These are phyloP conservation scores for Pythium coloratum DNA, from an alignment of 352 stramenopile species.

Conservation along the genomic window DNA sequence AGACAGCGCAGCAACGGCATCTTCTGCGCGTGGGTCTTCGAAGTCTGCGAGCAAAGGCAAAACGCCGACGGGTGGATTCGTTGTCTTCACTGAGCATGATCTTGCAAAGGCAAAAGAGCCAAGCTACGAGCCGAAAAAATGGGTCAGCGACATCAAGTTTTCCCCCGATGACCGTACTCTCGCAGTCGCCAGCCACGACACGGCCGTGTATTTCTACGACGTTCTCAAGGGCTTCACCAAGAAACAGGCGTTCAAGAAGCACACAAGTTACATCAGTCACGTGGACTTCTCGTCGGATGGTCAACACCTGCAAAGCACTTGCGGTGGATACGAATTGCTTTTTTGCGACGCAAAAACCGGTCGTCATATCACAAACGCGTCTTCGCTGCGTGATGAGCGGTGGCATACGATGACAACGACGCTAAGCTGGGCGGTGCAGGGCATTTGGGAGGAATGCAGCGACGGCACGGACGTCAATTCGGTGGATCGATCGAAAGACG, in stretches of 20 bases:
- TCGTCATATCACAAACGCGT: constrained; percentile 72
- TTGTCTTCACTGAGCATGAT: constrained; percentile 56
- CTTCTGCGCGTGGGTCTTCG: constrained; percentile 3
- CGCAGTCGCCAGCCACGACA: constrained; percentile 71
- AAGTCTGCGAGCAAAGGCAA: constrained; percentile 20
- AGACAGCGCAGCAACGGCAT: constrained; percentile 27
- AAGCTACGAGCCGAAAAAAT: constrained; percentile 62
- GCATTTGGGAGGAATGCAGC: constrained; percentile 76
- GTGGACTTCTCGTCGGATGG: constrained; percentile 79
- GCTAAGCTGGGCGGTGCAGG: constrained; percentile 90
- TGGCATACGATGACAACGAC: constrained; percentile 91
- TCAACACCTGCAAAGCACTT: constrained; percentile 67
- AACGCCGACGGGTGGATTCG: constrained; percentile 50
- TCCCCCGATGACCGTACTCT: constrained; percentile 58
- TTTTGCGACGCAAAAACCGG: constrained; percentile 84
- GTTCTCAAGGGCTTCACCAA: constrained; percentile 67
- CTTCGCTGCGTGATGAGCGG: constrained; percentile 80
- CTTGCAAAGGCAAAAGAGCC: constrained; percentile 46
- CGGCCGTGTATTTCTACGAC: constrained; percentile 76
- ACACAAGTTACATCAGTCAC: constrained; percentile 78
- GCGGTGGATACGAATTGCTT: constrained; percentile 85
- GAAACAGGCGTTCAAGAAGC: constrained; percentile 74
- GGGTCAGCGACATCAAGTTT: constrained; percentile 75
- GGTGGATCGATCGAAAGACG: constrained; percentile 65
- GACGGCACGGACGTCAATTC: constrained; percentile 85